Conservation (phyloP, 2,329 filamentous ascomycete species). For the Pyrenophora tritici-repentis region DNA sequence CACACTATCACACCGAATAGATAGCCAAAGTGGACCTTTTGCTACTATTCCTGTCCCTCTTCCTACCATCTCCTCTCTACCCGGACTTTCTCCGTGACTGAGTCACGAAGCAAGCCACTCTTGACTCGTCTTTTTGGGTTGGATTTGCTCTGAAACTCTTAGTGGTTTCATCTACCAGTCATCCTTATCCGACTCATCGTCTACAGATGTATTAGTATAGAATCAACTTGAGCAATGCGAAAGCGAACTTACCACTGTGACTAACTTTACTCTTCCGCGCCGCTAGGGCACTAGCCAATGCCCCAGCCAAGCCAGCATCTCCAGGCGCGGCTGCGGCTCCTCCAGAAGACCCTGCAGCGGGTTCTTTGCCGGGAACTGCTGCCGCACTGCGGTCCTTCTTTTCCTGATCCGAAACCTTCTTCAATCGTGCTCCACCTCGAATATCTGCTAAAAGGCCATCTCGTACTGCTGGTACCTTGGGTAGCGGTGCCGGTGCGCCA, state of each 20-base stretch:
- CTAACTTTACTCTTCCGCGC: conserved; percentile 92
- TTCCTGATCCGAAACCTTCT: conserved; percentile 73
- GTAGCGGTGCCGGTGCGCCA: conserved; percentile 33
- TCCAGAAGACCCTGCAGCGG: conserved; percentile 57
- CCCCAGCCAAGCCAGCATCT: conserved; percentile 52
- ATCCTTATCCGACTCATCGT: conserved; percentile 77
- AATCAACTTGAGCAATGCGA: conserved; percentile 1
- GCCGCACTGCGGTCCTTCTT: conserved; percentile 74
- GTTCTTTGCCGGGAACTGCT: conserved; percentile 58
- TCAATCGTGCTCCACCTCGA: conserved; percentile 67
- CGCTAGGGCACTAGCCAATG: conserved; percentile 79
- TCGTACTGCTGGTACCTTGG: conserved; percentile 55
- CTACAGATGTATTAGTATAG: conserved; percentile 53
- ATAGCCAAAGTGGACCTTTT: neutral
- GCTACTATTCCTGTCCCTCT: neutral
- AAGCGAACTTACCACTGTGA: conserved; percentile 73
- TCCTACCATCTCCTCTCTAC: neutral
- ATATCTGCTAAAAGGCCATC: conserved; percentile 73
- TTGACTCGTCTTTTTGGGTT: conserved; percentile 1
- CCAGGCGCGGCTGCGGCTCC: conserved; percentile 39
- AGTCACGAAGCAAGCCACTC: neutral
- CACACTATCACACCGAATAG: neutral
- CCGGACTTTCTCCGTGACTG: neutral
- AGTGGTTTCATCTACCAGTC: conserved; percentile 62
- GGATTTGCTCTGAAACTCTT: neutral